Percentiles rank a stretch among this genome's conserved stretches.
These are phyloP conservation scores for Trichoderma breve DNA, from an alignment of 2,329 filamentous ascomycete genomes.

Conservation along the genomic window DNA sequence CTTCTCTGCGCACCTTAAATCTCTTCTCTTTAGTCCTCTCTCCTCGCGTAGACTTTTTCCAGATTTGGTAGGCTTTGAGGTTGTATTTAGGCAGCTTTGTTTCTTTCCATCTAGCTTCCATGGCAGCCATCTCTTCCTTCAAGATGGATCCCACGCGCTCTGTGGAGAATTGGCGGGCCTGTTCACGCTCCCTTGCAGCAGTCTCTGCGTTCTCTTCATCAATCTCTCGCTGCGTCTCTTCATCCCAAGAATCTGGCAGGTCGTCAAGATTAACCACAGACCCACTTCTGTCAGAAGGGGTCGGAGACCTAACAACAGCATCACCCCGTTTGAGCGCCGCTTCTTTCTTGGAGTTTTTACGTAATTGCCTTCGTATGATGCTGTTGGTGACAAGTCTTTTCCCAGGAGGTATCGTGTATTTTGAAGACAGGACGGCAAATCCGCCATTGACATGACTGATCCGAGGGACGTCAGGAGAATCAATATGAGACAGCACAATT, in stretches of 20 bases:
- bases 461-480: conserved; percentile 27
- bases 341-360: conserved; percentile 27
- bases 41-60: conserved; percentile 54
- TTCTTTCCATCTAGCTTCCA: conserved; percentile 56
- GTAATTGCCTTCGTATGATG: conserved; percentile 42
- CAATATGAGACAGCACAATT: conserved; percentile 27
- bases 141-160: conserved; percentile 54
- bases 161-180: conserved; percentile 33
- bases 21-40: conserved; percentile 41
- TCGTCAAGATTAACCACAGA: conserved; percentile 46
- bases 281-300: conserved; percentile 28
- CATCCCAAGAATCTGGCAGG: conserved; percentile 42
- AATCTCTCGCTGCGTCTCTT: conserved; percentile 61
- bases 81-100: conserved; percentile 55
- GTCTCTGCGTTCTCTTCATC: conserved; percentile 41
- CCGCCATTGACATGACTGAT: conserved; percentile 22
- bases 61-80: conserved; percentile 58
- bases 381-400: conserved; percentile 44
- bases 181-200: conserved; percentile 19
- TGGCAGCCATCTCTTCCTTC: conserved; percentile 49
- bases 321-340: conserved; percentile 19
- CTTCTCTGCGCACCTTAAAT: conserved; percentile 40
- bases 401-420: conserved; percentile 39
- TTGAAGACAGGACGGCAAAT: conserved; percentile 31
- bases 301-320: conserved; percentile 21